These are phyloP conservation scores for Cladosporium sp. DNA, from an alignment of 2,329 filamentous ascomycete species.

Conservation along the genomic window DNA sequence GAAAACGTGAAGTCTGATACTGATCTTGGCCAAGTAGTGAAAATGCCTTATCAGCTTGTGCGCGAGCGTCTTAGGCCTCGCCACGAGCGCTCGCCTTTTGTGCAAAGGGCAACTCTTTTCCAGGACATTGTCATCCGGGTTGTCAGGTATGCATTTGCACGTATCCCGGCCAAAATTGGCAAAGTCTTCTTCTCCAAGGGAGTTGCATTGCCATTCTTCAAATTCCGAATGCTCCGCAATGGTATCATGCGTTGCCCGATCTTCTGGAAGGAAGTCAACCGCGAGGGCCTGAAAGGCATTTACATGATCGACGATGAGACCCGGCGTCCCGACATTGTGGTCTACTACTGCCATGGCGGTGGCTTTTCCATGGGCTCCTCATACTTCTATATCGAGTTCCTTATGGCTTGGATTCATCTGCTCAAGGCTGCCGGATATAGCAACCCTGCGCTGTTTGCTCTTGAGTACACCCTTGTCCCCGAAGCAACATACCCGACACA, in stretches of 20 bases:
- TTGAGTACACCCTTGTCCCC: constrained; percentile 80
- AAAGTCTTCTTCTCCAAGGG: constrained; percentile 75
- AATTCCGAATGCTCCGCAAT: constrained; percentile 73
- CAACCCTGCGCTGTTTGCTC: constrained; percentile 75
- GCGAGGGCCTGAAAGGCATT: constrained; percentile 54
- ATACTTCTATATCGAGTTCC: constrained; percentile 83
- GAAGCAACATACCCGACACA: constrained; percentile 73
- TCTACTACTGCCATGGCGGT: constrained; percentile 81
- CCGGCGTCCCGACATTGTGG: constrained; percentile 68
- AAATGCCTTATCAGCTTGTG: constrained; percentile 61
- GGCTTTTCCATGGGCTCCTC: constrained; percentile 81
- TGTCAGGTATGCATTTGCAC: constrained; percentile 74
- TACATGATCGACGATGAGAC: constrained; percentile 67
- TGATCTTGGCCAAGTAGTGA: constrained; percentile 48
- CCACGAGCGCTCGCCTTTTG: constrained; percentile 58
- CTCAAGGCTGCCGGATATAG: constrained; percentile 63
- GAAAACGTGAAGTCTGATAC: neutral
- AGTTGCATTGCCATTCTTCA: constrained; percentile 72
- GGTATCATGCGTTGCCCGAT: constrained; percentile 64
- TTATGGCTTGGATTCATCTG: constrained; percentile 69
- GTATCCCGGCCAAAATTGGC: constrained; percentile 67
- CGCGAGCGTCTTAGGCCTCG: constrained; percentile 54
- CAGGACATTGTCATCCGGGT: constrained; percentile 77
- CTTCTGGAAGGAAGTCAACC: constrained; percentile 61
- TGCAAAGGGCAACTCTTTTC: constrained; percentile 69